Base-by-base conservation (phyloP, 2,329 filamentous ascomycete species). In the Xylaria hypoxylon region DNA sequence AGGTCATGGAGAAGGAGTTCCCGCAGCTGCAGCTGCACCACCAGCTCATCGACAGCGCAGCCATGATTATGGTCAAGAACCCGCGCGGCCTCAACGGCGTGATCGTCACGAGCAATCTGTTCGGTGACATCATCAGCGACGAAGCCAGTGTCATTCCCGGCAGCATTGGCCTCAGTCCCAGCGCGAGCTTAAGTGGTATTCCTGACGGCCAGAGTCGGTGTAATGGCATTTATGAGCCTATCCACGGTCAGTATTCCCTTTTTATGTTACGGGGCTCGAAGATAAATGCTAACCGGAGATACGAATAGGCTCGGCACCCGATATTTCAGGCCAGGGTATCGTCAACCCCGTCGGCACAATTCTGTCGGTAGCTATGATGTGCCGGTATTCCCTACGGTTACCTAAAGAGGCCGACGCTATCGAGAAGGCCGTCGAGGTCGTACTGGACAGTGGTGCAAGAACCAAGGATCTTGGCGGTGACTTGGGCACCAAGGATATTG, bases 41-140 rank as follows among this genome's bases (percentile, higher is more conserved):
- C 79, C 94, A 98, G 79, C 87, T 98, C 57, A 97, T 98, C 77
- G 95, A 98, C 82, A 93, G 89, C 63, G 95, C 95, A n/a, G 95
- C 95, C 71, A 97, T 98, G 94, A 84, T 97, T 73, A 93, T 98
- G 91, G 88, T 98, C 77, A 97, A 97, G 90, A 95, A 94, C 81
- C 95, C 95, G 10, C 86, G 90, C 11, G 88, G 89, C 24, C 85
- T 98, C 59, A 98, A 97, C 79, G 96, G 95, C 60, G 89, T 98
- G 40, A 88, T 98, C 52, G 90, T 98, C 70, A 97, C 94, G 13
- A 94, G 91, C 84, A 99, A 98, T 80, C 79, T 98, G 73, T 97
- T 97, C 78, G 96, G 95, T 69, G 95, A 98, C 80, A 98, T 98
- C 77, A 94, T 99, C 77, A 92, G 88, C 77, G 95, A 98, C 78